Base-by-base conservation (phyloP, 2,329 filamentous ascomycete genomes). In the Trichoderma afroharzianum region DNA sequence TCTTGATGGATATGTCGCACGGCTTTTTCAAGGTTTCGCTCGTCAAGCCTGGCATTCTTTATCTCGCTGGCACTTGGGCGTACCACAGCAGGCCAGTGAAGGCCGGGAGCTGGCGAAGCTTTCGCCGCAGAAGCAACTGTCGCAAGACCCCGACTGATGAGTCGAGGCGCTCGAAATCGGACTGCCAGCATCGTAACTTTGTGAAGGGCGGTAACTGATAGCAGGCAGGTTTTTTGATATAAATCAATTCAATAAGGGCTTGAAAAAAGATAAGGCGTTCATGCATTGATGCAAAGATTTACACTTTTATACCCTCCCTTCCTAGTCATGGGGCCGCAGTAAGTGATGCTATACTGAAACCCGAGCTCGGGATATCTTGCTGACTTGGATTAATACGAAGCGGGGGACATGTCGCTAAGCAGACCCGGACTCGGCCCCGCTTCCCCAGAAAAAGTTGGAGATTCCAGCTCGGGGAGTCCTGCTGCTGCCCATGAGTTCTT, bases 11-110 rank as follows among this genome's bases (percentile, higher is more conserved):
- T 74, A 39, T 84, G 81, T 3, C 85, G 80, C 1, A 88, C 85
- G 1, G 87, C 87, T 18, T 84, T 82, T 74, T 91, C 88, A 1
- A 91, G 80, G 71, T 88, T 90, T 26, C 82, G 80, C 11, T 83
- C 79, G 11, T 76, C 77, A 0, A 90, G 83, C 0, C 71, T 53
- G 0, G 77, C 76, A n/a, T 76, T 77, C 14, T 79, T 74, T 12
- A 84, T 71, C 73, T 89, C 87, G 3, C 73, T 57, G 1, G 74
- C n/a, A 15, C 85, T 85, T 50, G 84, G 83, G 6, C 62, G 74
- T 58, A 83, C 73, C 11, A 79, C 63, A n/a, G 58, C 66, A 12
- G 71, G 68, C 58, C 58, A 58, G 70, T 68, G 36, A 43, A 55
- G 64, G 1, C 33, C 50, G 1, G 53, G 47, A 12, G 61, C 24